Evolutionary conservation across 768 basidiomycete species (phyloP), one percentile per base, ranked within the genome.

Genomic region (Steccherinum ochraceum): DNA sequence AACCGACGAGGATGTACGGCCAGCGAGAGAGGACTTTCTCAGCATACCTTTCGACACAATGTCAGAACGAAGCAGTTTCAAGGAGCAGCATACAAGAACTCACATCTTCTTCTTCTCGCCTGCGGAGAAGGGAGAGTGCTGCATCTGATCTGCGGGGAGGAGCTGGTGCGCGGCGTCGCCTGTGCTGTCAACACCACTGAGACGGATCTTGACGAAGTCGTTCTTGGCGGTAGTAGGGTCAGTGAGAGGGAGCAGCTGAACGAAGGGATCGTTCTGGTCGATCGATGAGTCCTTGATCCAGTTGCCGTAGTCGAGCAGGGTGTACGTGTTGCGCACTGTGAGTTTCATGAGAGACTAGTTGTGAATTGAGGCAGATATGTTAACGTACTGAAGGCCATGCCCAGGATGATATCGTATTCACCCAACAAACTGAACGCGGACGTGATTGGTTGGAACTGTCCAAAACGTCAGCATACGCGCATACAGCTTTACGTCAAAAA

Each of bases 401-500:
- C 88, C 45, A 89, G 74, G 58, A 90, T 87, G 74, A 89, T 82
- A 58, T 91, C 88, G 56, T 86, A 91, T 61, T 84, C 75, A 55
- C 86, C 84, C 23, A 86, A 75, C 40, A 88, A 56, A 69, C 84
- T 83, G 68, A 89, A 88, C 3, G 87, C 86, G 3, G 81, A 79
- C 12, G 87, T 86, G 48, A 89, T 86, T 2, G 88, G 89, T 73
- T 91, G 89, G 74, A 88, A 91, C 79, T 88, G 56, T 30, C 12
- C 24, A 51, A 12, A 24, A 5, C 18, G 26, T 50, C 5, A 24
- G 23, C 43, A 52, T 24, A 20, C 25, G 39, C 11, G 20, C 3
- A 16, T 43, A 18, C 24, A 20, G 24, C 21, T 42, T 23, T 24
- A 75, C 41, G 41, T 10, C n/a, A n/a, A 10, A n/a, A 7, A 43